Evolutionary conservation across 352 stramenopile species (phyloP).

Genomic region (Pythium angustatum): DNA sequence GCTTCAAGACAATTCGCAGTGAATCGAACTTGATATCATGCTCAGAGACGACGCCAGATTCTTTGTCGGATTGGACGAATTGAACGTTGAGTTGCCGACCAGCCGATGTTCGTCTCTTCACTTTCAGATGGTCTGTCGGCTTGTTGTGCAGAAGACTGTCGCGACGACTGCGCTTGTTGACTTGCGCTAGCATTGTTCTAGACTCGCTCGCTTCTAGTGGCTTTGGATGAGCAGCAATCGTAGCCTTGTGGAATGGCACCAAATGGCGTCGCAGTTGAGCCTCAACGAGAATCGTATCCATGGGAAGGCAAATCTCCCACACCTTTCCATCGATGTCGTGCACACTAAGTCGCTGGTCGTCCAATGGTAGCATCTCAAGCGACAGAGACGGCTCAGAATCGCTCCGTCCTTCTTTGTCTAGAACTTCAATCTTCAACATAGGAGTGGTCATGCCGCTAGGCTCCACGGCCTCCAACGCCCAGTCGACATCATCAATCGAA

Average conservation of each 20-base stretch:
- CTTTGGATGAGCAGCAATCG: conserved; percentile 19
- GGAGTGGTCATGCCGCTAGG: not conserved
- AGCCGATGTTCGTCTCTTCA: conserved; percentile 8
- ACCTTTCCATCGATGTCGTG: conserved; percentile 31
- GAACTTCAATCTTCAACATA: conserved; percentile 32
- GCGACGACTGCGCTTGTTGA: conserved; percentile 17
- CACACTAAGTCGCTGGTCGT: conserved; percentile 49
- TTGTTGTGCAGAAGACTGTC: conserved; percentile 27
- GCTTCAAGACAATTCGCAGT: conserved; percentile 42
- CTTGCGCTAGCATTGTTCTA: not conserved
- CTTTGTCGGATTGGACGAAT: conserved; percentile 24
- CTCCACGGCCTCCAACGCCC: conserved; percentile 25
- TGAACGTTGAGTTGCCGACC: conserved; percentile 21
- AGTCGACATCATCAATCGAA: conserved; percentile 5
- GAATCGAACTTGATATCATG: conserved; percentile 51
- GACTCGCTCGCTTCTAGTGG: not conserved
- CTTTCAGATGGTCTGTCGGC: conserved; percentile 18
- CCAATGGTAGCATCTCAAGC: conserved; percentile 44
- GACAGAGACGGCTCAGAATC: conserved; percentile 34
- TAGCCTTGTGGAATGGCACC: conserved; percentile 36
- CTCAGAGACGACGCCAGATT: conserved; percentile 24
- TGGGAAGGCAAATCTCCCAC: conserved; percentile 51
- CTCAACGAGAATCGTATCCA: conserved; percentile 44
- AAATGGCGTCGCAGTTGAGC: conserved; percentile 46
- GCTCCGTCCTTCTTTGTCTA: conserved; percentile 29